phyloP scores from a whole-genome alignment of 345 rosid species.

The Angophora floribunda region DNA sequence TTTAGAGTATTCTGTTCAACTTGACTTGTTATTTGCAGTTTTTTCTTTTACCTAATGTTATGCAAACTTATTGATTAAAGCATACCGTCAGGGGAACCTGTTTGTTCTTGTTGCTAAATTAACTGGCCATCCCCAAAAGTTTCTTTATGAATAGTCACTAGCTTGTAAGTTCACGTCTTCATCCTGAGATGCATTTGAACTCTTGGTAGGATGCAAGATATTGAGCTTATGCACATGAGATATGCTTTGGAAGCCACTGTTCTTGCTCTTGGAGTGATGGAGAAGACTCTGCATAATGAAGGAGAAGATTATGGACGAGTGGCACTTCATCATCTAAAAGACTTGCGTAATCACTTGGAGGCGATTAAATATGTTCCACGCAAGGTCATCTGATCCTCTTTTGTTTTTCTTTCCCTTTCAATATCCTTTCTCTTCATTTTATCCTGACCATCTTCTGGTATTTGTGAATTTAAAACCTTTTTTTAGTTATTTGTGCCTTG shows the following conservation, averaged over 20 bases:
- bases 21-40: neutral
- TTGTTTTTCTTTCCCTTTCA: neutral
- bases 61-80: neutral
- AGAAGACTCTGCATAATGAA: constrained; percentile 37
- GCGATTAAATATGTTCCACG: constrained; percentile 74
- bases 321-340: constrained; percentile 66
- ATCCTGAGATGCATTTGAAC: neutral
- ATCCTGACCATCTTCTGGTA: neutral
- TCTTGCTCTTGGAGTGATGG: constrained; percentile 70
- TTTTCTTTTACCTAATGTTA: neutral
- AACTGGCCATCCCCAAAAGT: neutral
- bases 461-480: neutral
- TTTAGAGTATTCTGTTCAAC: neutral
- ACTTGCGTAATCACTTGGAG: constrained; percentile 64
- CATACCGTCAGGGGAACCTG: neutral
- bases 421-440: neutral
- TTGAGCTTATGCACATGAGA: constrained; percentile 95
- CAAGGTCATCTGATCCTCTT: constrained; percentile 38
- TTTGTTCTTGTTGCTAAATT: neutral
- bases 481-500: neutral
- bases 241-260: constrained; percentile 85
- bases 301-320: constrained; percentile 31
- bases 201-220: constrained; percentile 69
- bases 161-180: neutral
- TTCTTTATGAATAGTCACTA: neutral